Evolutionary conservation across 2,329 filamentous ascomycete species (phyloP).

Genomic region (Ophiostoma himal-ulmi): DNA sequence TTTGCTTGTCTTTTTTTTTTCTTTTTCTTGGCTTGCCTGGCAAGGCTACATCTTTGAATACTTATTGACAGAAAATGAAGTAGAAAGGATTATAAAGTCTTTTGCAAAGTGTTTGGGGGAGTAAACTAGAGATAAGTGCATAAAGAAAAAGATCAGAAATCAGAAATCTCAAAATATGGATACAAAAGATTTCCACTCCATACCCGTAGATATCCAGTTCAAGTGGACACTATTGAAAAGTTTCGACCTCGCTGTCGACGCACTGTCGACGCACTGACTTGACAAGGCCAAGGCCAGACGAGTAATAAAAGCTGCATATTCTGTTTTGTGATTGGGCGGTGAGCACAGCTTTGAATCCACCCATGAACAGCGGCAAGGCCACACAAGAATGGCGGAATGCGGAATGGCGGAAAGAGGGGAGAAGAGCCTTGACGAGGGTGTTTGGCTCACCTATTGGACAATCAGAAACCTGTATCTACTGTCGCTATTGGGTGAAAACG

Average conservation of each 20-base stretch:
- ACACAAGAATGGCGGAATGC: not conserved
- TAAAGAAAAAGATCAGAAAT: too few species aligned
- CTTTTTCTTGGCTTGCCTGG: too few species aligned
- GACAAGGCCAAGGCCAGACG: not conserved
- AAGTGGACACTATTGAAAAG: too few species aligned
- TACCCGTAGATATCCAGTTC: not conserved
- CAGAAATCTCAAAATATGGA: not conserved
- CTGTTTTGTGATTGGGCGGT: not conserved
- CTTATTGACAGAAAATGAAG: too few species aligned
- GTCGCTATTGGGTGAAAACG: slow-evolving; percentile 14
- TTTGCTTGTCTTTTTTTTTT: too few species aligned
- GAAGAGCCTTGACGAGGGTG: not conserved
- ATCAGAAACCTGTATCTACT: not conserved
- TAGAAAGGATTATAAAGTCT: too few species aligned
- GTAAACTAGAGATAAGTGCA: too few species aligned
- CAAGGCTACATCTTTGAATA: too few species aligned
- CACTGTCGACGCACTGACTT: not conserved
- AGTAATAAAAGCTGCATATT: not conserved
- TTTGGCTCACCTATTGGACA: slow-evolving; percentile 11
- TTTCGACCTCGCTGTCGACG: not conserved
- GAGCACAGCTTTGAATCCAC: not conserved
- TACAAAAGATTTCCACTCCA: not conserved
- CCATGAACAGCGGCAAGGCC: not conserved
- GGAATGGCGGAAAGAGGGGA: not conserved
- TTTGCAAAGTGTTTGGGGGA: too few species aligned